Evolutionary conservation across 345 rosid species (phyloP).

Genomic region (Conringia planisiliqua): DNA sequence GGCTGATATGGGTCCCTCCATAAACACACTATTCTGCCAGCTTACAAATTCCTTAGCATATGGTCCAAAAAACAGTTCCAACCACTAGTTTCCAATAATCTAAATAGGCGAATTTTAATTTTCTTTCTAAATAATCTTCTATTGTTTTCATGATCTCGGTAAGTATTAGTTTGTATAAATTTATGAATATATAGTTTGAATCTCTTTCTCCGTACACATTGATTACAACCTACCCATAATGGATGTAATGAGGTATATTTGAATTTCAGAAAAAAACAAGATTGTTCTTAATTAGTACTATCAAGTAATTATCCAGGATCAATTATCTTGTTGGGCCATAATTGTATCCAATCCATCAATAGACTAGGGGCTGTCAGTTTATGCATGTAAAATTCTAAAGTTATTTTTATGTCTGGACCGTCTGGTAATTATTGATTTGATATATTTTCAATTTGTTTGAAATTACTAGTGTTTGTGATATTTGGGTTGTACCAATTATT

Average conservation of each 20-base stretch:
- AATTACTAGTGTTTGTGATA: neutral
- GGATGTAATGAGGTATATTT: neutral
- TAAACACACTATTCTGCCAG: conserved; percentile 26
- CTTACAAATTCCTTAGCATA: conserved; percentile 29
- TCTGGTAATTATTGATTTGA: neutral
- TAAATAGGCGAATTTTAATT: neutral
- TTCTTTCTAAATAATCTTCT: neutral
- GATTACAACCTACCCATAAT: neutral
- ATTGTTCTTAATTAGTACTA: neutral
- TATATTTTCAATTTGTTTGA: neutral
- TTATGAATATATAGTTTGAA: neutral
- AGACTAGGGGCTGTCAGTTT: neutral
- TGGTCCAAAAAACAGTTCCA: conserved; percentile 34
- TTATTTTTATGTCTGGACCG: neutral
- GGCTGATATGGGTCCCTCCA: conserved; percentile 24
- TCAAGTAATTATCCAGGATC: neutral
- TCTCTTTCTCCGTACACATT: neutral
- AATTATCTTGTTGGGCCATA: neutral
- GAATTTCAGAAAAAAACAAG: neutral
- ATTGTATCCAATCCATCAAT: neutral
- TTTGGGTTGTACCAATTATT: conserved; percentile 20
- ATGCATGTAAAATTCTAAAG: neutral
- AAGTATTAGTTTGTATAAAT: neutral
- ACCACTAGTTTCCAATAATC: conserved; percentile 24
- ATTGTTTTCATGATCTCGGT: neutral